Percentiles rank a stretch among this genome's conserved stretches.
These are phyloP conservation scores for Neofusicoccum parvum DNA, from an alignment of 2,329 filamentous ascomycete species.

Conservation along the genomic window DNA sequence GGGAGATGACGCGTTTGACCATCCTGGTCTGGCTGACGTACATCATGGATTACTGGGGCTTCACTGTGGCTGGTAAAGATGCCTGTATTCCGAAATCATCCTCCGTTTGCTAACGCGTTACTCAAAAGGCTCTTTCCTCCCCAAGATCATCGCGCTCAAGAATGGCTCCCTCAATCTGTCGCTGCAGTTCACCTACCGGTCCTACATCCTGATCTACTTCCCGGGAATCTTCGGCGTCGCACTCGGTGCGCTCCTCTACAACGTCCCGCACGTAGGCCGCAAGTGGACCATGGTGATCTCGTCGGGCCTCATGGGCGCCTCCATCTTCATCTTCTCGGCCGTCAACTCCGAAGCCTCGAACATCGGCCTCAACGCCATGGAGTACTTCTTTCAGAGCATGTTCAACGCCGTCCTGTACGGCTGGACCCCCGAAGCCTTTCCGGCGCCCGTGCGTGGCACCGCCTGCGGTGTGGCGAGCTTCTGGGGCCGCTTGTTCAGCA, in stretches of 20 bases:
- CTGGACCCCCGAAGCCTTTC: slow-evolving; percentile 56
- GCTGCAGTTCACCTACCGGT: slow-evolving; percentile 53
- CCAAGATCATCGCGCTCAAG: slow-evolving; percentile 55
- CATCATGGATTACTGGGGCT: slow-evolving; percentile 55
- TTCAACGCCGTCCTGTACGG: slow-evolving; percentile 57
- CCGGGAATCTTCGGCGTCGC: slow-evolving; percentile 56
- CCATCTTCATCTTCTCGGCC: slow-evolving; percentile 48
- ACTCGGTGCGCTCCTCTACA: slow-evolving; percentile 51
- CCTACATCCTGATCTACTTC: slow-evolving; percentile 58
- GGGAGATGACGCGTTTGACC: slow-evolving; percentile 48
- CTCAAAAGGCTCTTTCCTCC: slow-evolving; percentile 47
- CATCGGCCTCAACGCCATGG: slow-evolving; percentile 54
- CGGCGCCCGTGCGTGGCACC: slow-evolving; percentile 54
- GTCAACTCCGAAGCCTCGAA: slow-evolving; percentile 51
- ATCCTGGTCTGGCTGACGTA: slow-evolving; percentile 55
- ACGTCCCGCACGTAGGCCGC: slow-evolving; percentile 46
- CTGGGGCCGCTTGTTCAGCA: slow-evolving; percentile 61
- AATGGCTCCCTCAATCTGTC: slow-evolving; percentile 50
- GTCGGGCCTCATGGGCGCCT: slow-evolving; percentile 45
- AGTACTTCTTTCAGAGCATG: slow-evolving; percentile 57
- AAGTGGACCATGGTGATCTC: slow-evolving; percentile 51
- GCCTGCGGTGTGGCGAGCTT: slow-evolving; percentile 60
- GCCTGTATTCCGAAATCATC: not conserved
- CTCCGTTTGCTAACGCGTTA: not conserved
- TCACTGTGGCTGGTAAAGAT: slow-evolving; percentile 47